These are phyloP conservation scores for Hibiscus mutabilis DNA, from an alignment of 345 rosid species.

Conservation along the genomic window DNA sequence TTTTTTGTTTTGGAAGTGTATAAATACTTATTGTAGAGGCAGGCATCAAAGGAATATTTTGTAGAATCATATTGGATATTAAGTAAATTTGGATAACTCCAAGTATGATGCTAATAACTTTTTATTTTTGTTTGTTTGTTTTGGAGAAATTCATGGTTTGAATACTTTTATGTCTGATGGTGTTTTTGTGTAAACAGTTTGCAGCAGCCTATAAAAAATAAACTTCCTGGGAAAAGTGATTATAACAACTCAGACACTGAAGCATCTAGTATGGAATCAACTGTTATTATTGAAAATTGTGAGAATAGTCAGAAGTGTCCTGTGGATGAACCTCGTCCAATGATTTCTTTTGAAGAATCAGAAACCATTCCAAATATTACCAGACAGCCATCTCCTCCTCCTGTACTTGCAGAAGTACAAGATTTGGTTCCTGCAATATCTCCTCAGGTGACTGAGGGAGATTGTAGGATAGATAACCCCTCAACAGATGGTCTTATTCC, in stretches of 20 bases:
- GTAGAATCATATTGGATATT: not conserved
- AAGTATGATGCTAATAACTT: not conserved
- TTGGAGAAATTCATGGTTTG: slow-evolving; percentile 6
- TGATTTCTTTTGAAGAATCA: slow-evolving; percentile 81
- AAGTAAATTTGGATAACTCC: not conserved
- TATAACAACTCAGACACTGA: slow-evolving; percentile 32
- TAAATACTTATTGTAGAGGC: not conserved
- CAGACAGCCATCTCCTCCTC: slow-evolving; percentile 95
- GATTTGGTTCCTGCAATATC: slow-evolving; percentile 53
- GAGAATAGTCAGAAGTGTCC: slow-evolving; percentile 30
- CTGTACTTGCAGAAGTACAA: slow-evolving; percentile 88
- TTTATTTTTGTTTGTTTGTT: not conserved
- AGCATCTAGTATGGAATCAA: slow-evolving; percentile 33
- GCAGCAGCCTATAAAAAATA: slow-evolving; percentile 34
- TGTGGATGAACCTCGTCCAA: slow-evolving; percentile 50
- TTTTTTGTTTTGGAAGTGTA: slow-evolving; percentile 2
- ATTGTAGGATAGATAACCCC: slow-evolving; percentile 42
- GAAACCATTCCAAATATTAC: slow-evolving; percentile 42
- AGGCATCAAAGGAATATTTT: slow-evolving; percentile 6
- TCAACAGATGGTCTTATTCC: slow-evolving; percentile 41
- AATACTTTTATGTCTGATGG: slow-evolving; percentile 15
- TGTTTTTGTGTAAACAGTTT: slow-evolving; percentile 38
- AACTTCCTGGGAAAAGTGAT: slow-evolving; percentile 30
- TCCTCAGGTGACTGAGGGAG: slow-evolving; percentile 41
- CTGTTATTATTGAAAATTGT: slow-evolving; percentile 21